Conservation (phyloP, 139 green algal genomes). For the Tetradesmus lagerheimii region DNA sequence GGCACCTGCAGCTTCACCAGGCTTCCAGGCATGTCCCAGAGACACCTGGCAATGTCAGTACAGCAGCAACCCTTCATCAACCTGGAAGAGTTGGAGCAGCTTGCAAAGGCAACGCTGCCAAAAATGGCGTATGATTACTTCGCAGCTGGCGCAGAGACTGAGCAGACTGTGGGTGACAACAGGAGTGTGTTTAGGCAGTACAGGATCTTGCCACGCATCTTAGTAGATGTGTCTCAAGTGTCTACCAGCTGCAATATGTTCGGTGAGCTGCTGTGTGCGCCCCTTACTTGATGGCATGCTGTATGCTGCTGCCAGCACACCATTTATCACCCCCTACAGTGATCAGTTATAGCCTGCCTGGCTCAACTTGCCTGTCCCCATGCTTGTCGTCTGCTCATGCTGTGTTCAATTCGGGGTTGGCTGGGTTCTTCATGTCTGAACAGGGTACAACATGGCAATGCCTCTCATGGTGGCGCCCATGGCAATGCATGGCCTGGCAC, state of each 20-base stretch:
- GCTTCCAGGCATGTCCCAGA: neutral
- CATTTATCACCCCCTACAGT: too few species aligned
- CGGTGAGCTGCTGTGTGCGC: neutral
- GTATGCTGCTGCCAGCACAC: neutral
- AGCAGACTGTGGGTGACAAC: slow-evolving; percentile 69
- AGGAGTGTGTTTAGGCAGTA: slow-evolving; percentile 54
- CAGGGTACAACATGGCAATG: slow-evolving; percentile 61
- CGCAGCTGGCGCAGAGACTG: slow-evolving; percentile 57
- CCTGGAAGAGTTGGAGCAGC: slow-evolving; percentile 34
- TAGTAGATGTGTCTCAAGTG: slow-evolving; percentile 71
- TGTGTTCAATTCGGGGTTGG: too few species aligned
- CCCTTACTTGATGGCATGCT: neutral
- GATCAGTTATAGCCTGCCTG: too few species aligned
- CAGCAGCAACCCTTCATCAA: slow-evolving; percentile 62
- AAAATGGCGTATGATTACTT: slow-evolving; percentile 69
- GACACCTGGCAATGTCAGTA: slow-evolving; percentile 75
- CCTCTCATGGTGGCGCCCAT: slow-evolving; percentile 89
- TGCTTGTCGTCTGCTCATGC: too few species aligned
- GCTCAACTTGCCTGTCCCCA: too few species aligned
- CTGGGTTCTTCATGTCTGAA: too few species aligned
- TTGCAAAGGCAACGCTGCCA: slow-evolving; percentile 20
- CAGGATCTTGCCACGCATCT: slow-evolving; percentile 65
- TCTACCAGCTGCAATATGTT: slow-evolving; percentile 40
- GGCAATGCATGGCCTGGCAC: slow-evolving; percentile 84
- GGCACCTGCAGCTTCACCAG: slow-evolving; percentile 84